Evolutionary conservation across 495 filamentous ascomycete species (phyloP).

Genomic region (Cercophora sp.): DNA sequence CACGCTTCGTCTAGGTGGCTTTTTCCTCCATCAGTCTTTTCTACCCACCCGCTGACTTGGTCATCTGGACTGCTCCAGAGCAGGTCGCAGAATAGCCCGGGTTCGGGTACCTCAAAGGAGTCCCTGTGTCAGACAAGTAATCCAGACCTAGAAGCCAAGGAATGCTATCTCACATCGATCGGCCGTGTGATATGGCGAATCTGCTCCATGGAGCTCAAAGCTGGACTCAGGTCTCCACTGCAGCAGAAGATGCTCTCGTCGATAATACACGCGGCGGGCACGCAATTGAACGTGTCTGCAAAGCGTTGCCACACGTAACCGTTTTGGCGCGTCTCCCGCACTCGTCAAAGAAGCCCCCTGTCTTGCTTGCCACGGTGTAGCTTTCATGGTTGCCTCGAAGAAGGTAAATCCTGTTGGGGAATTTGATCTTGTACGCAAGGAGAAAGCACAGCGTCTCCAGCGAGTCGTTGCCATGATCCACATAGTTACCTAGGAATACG

Average conservation of each 20-base stretch:
- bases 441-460: slow-evolving; percentile 94
- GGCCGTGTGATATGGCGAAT: slow-evolving; percentile 94
- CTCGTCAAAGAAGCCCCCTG: slow-evolving; percentile 96
- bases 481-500: slow-evolving; percentile 94
- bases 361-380: slow-evolving; percentile 96
- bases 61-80: not conserved
- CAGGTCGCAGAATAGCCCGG: not conserved
- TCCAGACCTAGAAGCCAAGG: not conserved
- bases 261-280: slow-evolving; percentile 93
- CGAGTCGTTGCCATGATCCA: slow-evolving; percentile 94
- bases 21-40: too few relatives aligned
- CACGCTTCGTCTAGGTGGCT: not conserved
- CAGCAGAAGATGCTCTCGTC: slow-evolving; percentile 99
- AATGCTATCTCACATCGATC: slow-evolving; percentile 67
- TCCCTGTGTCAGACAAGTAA: not conserved
- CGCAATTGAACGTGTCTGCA: slow-evolving; percentile 95
- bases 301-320: slow-evolving; percentile 99
- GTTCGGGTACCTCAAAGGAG: slow-evolving; percentile 1
- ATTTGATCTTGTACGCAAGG: slow-evolving; percentile 97
- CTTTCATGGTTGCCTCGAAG: slow-evolving; percentile 95
- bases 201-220: slow-evolving; percentile 96
- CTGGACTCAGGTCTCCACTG: slow-evolving; percentile 90
- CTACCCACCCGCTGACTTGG: not conserved
- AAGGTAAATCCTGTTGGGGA: slow-evolving; percentile 96
- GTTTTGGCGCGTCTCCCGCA: slow-evolving; percentile 94